These are phyloP conservation scores for Lepidium didymum DNA, from an alignment of 345 rosid genomes.

Conservation along the genomic window DNA sequence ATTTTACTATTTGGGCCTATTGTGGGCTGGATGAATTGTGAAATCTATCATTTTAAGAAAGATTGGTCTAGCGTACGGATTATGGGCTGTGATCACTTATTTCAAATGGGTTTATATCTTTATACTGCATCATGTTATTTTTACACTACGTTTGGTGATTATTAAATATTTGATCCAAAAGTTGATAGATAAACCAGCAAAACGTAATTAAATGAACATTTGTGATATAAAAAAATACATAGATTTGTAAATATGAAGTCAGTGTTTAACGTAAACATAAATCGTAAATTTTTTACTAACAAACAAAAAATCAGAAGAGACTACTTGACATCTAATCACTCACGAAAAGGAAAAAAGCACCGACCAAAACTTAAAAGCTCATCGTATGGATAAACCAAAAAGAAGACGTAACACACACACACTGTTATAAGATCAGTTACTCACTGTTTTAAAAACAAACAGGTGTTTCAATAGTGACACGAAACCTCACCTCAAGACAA, in stretches of 20 bases:
- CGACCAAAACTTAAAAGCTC: slow-evolving; percentile 23
- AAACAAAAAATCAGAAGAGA: slow-evolving; percentile 9
- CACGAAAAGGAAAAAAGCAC: slow-evolving; percentile 25
- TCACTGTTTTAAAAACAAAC: neutral
- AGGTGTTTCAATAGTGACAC: slow-evolving; percentile 1
- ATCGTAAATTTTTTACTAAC: slow-evolving; percentile 7
- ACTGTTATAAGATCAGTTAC: slow-evolving; percentile 17
- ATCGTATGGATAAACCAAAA: neutral
- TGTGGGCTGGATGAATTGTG: no score
- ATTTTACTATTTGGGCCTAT: no score
- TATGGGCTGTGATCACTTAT: no score
- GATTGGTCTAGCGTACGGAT: no score
- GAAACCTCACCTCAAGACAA: slow-evolving; percentile 12
- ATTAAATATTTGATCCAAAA: no score
- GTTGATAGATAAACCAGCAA: no score
- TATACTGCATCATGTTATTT: no score
- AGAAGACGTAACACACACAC: neutral
- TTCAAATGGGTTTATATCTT: no score
- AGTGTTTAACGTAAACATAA: slow-evolving; percentile 9
- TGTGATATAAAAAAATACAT: no score
- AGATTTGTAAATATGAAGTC: neutral
- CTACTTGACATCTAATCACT: slow-evolving; percentile 9
- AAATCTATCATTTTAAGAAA: no score
- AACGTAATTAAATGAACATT: no score
- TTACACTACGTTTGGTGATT: no score